Conservation (phyloP, 768 basidiomycete genomes). For the Amylocystis lapponica region DNA sequence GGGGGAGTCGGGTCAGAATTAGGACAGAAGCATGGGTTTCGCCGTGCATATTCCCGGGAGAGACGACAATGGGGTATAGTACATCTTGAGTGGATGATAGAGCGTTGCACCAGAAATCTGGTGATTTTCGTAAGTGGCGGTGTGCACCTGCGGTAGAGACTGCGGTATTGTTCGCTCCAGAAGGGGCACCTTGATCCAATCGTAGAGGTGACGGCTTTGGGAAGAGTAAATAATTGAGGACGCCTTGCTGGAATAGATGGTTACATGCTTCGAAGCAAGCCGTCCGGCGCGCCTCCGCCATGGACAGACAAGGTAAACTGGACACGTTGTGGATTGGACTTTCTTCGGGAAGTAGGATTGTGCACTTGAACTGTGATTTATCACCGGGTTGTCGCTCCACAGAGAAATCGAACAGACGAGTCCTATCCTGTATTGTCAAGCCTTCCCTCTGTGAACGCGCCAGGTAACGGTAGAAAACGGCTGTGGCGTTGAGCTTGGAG, state of each 20-base stretch:
- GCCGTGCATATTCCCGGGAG: slow-evolving; percentile 23
- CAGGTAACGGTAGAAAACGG: slow-evolving; percentile 49
- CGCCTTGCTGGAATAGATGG: slow-evolving; percentile 8
- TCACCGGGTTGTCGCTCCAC: not conserved
- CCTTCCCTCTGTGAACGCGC: slow-evolving; percentile 14
- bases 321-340: slow-evolving; percentile 3
- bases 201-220: slow-evolving; percentile 18
- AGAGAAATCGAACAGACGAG: not conserved
- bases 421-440: not conserved
- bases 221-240: slow-evolving; percentile 31
- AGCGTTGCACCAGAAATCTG: slow-evolving; percentile 63
- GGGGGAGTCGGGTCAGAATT: slow-evolving; percentile 60
- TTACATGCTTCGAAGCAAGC: slow-evolving; percentile 13
- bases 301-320: slow-evolving; percentile 2
- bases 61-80: slow-evolving; percentile 57
- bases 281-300: slow-evolving; percentile 5
- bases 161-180: slow-evolving; percentile 6
- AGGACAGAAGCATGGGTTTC: slow-evolving; percentile 51
- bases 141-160: slow-evolving; percentile 34
- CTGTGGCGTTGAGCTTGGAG: slow-evolving; percentile 50
- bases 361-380: slow-evolving; percentile 8
- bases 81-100: slow-evolving; percentile 1
- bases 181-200: not conserved
- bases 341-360: slow-evolving; percentile 7
- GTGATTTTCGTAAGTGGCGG: slow-evolving; percentile 49